phyloP scores from a whole-genome alignment of 148 eudicot genomes.

The Fagopyrum esculentum region DNA sequence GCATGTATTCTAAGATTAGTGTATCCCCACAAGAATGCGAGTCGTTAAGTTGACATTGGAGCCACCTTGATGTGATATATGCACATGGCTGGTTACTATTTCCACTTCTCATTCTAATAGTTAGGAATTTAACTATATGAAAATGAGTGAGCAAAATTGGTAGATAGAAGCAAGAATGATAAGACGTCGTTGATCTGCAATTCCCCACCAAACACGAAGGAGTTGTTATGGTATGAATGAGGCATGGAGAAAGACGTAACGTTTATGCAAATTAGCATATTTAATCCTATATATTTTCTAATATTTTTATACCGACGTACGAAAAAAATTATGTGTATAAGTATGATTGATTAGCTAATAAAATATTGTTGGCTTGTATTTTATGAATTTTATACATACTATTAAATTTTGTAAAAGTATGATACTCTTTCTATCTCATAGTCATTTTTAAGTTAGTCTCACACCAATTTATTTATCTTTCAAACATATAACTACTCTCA shows the following conservation, averaged over 20 bases:
- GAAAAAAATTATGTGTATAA: too few relatives aligned
- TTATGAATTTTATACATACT: too few relatives aligned
- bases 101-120: background rate
- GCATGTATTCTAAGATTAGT: background rate
- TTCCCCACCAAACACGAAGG: background rate
- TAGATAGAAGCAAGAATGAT: background rate
- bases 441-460: too few relatives aligned
- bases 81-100: background rate
- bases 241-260: background rate
- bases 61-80: background rate
- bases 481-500: too few relatives aligned
- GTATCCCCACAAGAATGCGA: background rate
- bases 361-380: too few relatives aligned
- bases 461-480: too few relatives aligned
- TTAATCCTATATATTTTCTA: too few relatives aligned
- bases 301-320: too few relatives aligned
- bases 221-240: background rate
- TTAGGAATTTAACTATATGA: background rate
- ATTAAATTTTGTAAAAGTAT: too few relatives aligned
- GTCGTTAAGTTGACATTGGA: background rate
- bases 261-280: too few relatives aligned
- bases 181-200: background rate
- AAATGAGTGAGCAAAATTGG: background rate
- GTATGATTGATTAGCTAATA: too few relatives aligned
- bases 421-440: too few relatives aligned